Evolutionary conservation across 192 early-diverging fungal species (phyloP), one percentile per base, ranked within the genome.

Genomic region (Phycomyces nitens): DNA sequence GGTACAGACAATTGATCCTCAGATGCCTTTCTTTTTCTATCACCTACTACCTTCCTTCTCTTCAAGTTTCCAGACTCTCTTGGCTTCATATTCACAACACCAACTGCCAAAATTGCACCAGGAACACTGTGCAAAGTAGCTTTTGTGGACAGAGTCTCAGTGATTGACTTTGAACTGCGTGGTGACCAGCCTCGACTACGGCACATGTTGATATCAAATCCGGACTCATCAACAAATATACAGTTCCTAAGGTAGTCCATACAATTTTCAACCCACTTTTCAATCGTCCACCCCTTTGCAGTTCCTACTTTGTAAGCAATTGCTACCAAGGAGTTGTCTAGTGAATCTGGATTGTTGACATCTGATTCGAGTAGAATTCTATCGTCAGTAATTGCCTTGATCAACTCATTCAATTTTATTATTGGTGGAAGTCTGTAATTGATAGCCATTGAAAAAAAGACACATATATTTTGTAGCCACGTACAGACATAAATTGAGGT

Each of bases 301-400:
- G 74, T 69, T 0, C 82, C 81, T 0, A 90, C 81, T 60, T 84
- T 61, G 8, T 68, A 41, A 16, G 75, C 70, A 26, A 86, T 85
- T 22, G 72, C 64, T 11, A 65, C 23, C 79, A 89, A 74, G 18
- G 79, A 67, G 0, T 67, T 50, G 64, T 91, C 89, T 0, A 91
- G 70, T 9, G 69, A 42, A 0, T 41, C 50, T 21, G 80, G 77
- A 12, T 79, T 75, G 67, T 92, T 77, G 43, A 88, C 74, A 69
- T 97, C 94, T 1, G 87, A 88, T 71, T 97, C 94, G 7, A 93
- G 76, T 64, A 97, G 74, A 5, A 97, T 69, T 43, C 84, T 75
- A 57, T 90, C 82, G 54, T 89, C 87, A 6, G 93, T 91, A 1
- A 90, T 86, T 1, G 74, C 80, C 42, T 65, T 54, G 24, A 97